Evolutionary conservation across 2,329 filamentous ascomycete species (phyloP).

Genomic region (Elsinoe batatas): DNA sequence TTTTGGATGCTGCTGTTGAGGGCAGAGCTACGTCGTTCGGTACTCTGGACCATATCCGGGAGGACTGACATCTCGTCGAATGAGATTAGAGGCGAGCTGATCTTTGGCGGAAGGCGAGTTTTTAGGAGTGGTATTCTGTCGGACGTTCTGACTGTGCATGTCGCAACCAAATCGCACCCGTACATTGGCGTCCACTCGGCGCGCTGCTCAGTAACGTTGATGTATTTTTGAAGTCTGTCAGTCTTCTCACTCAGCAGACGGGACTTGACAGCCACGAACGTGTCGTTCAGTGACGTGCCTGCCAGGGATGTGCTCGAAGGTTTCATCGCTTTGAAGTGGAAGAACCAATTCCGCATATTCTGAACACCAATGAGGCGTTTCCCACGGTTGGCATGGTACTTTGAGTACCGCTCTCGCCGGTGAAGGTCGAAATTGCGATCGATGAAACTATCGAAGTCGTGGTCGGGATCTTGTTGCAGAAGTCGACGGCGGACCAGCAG

Average conservation of each 20-base stretch:
- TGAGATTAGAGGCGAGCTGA: slow-evolving; percentile 61
- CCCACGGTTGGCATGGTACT: slow-evolving; percentile 24
- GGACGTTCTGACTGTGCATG: slow-evolving; percentile 54
- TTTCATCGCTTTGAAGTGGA: slow-evolving; percentile 52
- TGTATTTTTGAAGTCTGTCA: slow-evolving; percentile 69
- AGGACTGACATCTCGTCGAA: slow-evolving; percentile 58
- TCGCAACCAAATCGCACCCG: slow-evolving; percentile 66
- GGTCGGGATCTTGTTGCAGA: slow-evolving; percentile 51
- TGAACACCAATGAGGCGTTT: slow-evolving; percentile 53
- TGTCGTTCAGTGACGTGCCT: slow-evolving; percentile 57
- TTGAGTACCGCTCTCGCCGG: slow-evolving; percentile 42
- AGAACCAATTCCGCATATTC: slow-evolving; percentile 59
- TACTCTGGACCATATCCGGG: slow-evolving; percentile 58
- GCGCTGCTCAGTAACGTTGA: slow-evolving; percentile 71
- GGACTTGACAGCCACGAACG: slow-evolving; percentile 63
- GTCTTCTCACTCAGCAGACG: slow-evolving; percentile 58
- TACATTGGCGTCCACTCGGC: slow-evolving; percentile 75
- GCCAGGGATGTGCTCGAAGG: slow-evolving; percentile 50
- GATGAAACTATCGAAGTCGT: slow-evolving; percentile 55
- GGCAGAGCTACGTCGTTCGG: slow-evolving; percentile 60
- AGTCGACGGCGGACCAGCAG: slow-evolving; percentile 57
- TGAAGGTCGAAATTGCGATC: slow-evolving; percentile 12
- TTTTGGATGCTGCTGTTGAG: slow-evolving; percentile 71
- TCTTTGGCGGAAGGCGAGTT: slow-evolving; percentile 37
- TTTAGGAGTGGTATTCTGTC: slow-evolving; percentile 52